A percentile compares a stretch with the other conserved stretches of the same genome.
Conservation (phyloP, 768 basidiomycete genomes). For the Lentinula lateritia region DNA sequence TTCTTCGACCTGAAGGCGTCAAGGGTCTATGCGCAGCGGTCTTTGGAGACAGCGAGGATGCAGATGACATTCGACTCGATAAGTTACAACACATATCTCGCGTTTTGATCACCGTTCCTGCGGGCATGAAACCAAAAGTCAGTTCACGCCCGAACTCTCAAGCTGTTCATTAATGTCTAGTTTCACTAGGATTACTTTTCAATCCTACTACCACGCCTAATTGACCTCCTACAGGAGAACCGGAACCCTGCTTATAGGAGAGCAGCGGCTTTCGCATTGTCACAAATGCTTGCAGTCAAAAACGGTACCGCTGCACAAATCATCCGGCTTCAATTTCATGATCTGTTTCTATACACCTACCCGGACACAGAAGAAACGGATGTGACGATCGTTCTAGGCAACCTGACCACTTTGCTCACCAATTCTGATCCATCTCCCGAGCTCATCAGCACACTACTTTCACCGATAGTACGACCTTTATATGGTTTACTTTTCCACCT, state of each 20-base stretch:
- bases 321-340: conserved; percentile 43
- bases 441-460: conserved; percentile 56
- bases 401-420: conserved; percentile 51
- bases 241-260: conserved; percentile 43
- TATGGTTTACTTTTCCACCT: conserved; percentile 60
- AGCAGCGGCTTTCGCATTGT: conserved; percentile 64
- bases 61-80: conserved; percentile 51
- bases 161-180: neutral
- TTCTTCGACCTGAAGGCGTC: conserved; percentile 67
- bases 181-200: conserved; percentile 54
- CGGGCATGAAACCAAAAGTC: conserved; percentile 50
- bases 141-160: conserved; percentile 13
- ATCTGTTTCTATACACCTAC: conserved; percentile 33
- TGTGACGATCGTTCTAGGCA: conserved; percentile 31
- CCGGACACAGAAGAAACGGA: conserved; percentile 1
- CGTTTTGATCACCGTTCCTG: conserved; percentile 60
- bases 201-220: conserved; percentile 47
- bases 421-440: conserved; percentile 78
- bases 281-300: conserved; percentile 51
- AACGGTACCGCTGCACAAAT: conserved; percentile 21
- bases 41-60: conserved; percentile 55
- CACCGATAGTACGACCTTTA: conserved; percentile 61
- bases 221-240: conserved; percentile 41
- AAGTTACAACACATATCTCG: conserved; percentile 70
- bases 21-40: conserved; percentile 63